These are phyloP conservation scores for Calonectria ilicicola DNA, from an alignment of 2,329 filamentous ascomycete species.

Conservation along the genomic window DNA sequence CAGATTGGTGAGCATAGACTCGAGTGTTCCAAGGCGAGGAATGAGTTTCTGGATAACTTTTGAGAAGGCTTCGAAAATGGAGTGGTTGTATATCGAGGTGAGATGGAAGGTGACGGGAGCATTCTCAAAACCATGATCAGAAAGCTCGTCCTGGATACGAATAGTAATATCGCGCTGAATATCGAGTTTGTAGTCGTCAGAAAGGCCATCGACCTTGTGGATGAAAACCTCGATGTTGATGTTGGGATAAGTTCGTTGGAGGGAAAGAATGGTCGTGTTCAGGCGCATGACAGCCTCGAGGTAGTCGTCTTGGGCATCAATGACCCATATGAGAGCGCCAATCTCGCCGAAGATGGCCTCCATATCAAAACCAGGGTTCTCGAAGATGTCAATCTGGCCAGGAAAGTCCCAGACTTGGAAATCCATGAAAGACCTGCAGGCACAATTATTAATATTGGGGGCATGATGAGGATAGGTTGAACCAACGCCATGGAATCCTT, in stretches of 20 bases:
- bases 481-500: conserved; percentile 95
- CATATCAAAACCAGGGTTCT: conserved; percentile 89
- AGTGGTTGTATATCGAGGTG: conserved; percentile 98
- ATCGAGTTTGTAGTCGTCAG: conserved; percentile 95
- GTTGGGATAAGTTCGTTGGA: conserved; percentile 89
- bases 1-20: conserved; percentile 93
- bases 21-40: conserved; percentile 90
- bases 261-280: conserved; percentile 88
- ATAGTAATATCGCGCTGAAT: conserved; percentile 98
- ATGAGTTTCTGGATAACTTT: conserved; percentile 99
- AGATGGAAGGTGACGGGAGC: conserved; percentile 95
- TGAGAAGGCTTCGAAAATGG: conserved; percentile 97
- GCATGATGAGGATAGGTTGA: neutral
- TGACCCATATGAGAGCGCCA: conserved; percentile 96
- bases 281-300: conserved; percentile 89
- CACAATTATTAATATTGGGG: conserved; percentile 11
- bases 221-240: conserved; percentile 99
- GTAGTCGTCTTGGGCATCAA: conserved; percentile 98
- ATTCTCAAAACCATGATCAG: conserved; percentile 92
- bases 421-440: conserved; percentile 92
- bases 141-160: conserved; percentile 94
- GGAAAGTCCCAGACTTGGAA: conserved; percentile 99
- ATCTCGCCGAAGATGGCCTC: conserved; percentile 95
- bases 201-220: conserved; percentile 98
- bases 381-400: conserved; percentile 89